Evolutionary conservation across 352 stramenopile species (phyloP).

Genomic region (Elongisporangium prolatum): DNA sequence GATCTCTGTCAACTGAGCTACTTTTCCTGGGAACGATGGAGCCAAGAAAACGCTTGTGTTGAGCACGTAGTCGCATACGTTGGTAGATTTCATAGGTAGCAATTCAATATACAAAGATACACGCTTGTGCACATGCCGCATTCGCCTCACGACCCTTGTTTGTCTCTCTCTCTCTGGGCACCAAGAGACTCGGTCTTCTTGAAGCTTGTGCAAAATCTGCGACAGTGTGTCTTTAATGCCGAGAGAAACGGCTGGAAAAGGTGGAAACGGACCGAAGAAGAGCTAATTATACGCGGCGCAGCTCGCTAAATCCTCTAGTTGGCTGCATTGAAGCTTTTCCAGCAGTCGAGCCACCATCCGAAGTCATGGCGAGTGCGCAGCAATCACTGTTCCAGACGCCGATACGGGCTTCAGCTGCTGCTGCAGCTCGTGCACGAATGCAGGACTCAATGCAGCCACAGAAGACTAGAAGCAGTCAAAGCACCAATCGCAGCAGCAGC

Average conservation of each 20-base stretch:
- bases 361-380: background rate
- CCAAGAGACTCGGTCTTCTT: background rate
- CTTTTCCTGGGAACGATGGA: background rate
- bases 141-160: no score
- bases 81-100: background rate
- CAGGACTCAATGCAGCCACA: background rate
- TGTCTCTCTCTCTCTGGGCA: no score
- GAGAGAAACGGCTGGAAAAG: background rate
- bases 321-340: background rate
- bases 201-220: background rate
- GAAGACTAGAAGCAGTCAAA: conserved; percentile 1
- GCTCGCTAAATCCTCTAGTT: background rate
- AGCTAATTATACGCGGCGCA: background rate
- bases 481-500: no score
- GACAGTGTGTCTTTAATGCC: background rate
- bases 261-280: background rate
- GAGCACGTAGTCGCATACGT: background rate
- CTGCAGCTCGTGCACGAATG: background rate
- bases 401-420: background rate
- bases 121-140: background rate
- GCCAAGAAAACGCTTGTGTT: background rate
- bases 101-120: background rate
- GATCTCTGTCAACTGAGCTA: background rate
- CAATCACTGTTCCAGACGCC: background rate
- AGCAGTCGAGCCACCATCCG: background rate